phyloP scores from a whole-genome alignment of 2,329 filamentous ascomycete species.

The Mycocentrospora acerina region DNA sequence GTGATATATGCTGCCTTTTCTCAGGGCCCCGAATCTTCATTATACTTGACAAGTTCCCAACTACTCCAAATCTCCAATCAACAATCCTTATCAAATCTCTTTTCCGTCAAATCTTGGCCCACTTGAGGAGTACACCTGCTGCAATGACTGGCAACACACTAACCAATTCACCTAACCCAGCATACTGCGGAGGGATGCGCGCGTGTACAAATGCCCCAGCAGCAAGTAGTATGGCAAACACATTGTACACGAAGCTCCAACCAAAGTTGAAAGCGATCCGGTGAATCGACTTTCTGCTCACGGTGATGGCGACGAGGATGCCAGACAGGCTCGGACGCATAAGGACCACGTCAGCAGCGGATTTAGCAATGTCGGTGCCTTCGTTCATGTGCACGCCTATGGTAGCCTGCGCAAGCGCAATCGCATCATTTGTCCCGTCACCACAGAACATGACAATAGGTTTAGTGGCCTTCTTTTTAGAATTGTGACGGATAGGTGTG shows the following conservation, averaged over 20 bases:
- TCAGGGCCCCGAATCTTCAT: too few relatives aligned
- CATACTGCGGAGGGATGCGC: conserved; percentile 65
- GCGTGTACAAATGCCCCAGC: conserved; percentile 57
- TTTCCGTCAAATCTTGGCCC: conserved; percentile 24
- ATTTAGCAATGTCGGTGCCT: conserved; percentile 62
- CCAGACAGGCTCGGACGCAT: conserved; percentile 58
- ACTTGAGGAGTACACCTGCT: conserved; percentile 54
- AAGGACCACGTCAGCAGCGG: conserved; percentile 69
- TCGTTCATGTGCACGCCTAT: conserved; percentile 70
- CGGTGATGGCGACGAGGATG: conserved; percentile 58
- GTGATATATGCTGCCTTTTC: too few relatives aligned
- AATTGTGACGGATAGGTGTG: not conserved
- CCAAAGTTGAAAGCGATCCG: conserved; percentile 64
- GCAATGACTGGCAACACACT: conserved; percentile 71
- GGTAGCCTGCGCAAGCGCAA: conserved; percentile 68
- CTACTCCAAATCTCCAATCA: too few relatives aligned
- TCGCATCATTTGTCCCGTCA: conserved; percentile 80
- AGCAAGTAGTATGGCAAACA: conserved; percentile 66
- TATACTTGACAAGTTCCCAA: too few relatives aligned
- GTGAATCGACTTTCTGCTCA: conserved; percentile 48
- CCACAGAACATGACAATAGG: conserved; percentile 66
- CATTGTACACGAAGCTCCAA: conserved; percentile 72
- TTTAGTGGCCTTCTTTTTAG: conserved; percentile 2
- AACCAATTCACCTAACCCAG: conserved; percentile 70
- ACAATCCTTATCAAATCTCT: too few relatives aligned